Percentiles rank a stretch among this genome's conserved stretches.
phyloP scores from a whole-genome alignment of 306 rosid genomes.

The Trifolium fragiferum region DNA sequence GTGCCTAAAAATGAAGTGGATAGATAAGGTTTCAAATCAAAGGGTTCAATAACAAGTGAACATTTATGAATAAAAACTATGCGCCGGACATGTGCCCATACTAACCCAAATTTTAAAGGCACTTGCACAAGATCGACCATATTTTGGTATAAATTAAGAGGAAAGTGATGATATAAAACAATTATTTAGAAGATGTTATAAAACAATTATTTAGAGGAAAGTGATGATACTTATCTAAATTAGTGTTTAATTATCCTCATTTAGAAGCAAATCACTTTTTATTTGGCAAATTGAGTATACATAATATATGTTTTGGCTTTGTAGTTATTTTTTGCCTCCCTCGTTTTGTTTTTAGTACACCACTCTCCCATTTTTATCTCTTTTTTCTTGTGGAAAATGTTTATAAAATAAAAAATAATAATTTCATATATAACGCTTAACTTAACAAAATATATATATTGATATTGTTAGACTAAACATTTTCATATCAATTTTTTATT shows the following conservation, averaged over 20 bases:
- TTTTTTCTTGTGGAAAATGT: not conserved
- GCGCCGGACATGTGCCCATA: no score
- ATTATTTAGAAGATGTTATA: no score
- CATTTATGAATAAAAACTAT: no score
- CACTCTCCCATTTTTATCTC: not conserved
- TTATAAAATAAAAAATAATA: not conserved
- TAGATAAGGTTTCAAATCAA: no score
- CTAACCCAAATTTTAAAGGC: no score
- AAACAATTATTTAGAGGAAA: not conserved
- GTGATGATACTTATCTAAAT: not conserved
- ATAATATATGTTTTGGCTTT: not conserved
- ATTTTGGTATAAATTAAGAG: not conserved
- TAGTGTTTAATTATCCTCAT: not conserved
- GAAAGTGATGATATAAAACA: not conserved
- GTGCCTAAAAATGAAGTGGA: no score
- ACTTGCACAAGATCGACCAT: not conserved
- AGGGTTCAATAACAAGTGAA: no score
- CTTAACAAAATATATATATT: no score
- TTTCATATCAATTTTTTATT: no score
- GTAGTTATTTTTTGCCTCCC: not conserved
- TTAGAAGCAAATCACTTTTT: slow-evolving; percentile 9
- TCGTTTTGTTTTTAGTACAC: not conserved
- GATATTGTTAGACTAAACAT: no score
- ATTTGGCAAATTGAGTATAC: not conserved
- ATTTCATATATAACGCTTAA: no score